phyloP scores from a whole-genome alignment of 768 basidiomycete genomes.

The Lactifluus rugatus region DNA sequence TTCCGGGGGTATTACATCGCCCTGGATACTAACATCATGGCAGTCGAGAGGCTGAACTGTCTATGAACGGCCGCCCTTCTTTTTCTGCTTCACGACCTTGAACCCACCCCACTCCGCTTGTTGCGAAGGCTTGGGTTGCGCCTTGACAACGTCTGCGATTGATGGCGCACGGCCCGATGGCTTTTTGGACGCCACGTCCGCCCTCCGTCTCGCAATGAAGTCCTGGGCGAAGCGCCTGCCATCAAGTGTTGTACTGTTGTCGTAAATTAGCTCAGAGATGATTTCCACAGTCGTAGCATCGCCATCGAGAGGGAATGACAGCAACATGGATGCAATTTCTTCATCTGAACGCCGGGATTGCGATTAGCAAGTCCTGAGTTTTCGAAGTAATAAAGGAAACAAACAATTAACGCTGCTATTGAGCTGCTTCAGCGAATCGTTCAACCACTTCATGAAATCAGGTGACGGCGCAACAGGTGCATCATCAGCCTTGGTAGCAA shows the following conservation, averaged over 20 bases:
- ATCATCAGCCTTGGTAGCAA: conserved; percentile 47
- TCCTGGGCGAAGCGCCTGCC: conserved; percentile 92
- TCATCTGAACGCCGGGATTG: conserved; percentile 49
- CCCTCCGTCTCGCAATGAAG: conserved; percentile 79
- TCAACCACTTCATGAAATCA: conserved; percentile 90
- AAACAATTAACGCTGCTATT: conserved; percentile 64
- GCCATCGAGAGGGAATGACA: conserved; percentile 88
- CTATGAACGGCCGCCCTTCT: conserved; percentile 62
- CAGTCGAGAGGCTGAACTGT: background rate
- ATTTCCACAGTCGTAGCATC: conserved; percentile 77
- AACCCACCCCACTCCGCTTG: conserved; percentile 79
- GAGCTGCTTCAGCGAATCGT: conserved; percentile 70
- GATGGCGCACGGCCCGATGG: conserved; percentile 47
- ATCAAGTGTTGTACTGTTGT: conserved; percentile 89
- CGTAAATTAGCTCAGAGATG: conserved; percentile 92
- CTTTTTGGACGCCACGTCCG: conserved; percentile 56
- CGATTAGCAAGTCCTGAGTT: background rate
- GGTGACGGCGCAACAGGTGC: conserved; percentile 60
- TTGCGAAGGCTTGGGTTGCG: conserved; percentile 62
- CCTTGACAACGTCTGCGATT: conserved; percentile 86
- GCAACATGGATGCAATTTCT: conserved; percentile 91
- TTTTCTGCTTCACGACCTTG: conserved; percentile 94
- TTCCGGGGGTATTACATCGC: conserved; percentile 1
- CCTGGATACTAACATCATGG: background rate
- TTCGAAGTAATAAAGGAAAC: conserved; percentile 17